Conservation (phyloP, 257 asterid species). For the Jaltomata sinuosa region DNA sequence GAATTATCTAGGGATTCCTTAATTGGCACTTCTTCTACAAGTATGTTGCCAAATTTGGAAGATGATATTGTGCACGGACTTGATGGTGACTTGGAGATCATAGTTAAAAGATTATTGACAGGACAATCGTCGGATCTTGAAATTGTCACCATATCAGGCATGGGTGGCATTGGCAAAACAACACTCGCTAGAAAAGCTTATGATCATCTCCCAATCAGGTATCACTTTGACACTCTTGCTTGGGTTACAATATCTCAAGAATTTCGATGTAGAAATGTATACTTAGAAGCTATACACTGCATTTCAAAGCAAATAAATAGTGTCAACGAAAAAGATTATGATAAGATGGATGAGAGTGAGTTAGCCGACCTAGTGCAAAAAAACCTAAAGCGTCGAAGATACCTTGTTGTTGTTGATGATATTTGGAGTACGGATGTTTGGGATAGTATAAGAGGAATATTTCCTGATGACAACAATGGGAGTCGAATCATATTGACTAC, state of each 20-base stretch:
- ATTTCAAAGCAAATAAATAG: too few species aligned
- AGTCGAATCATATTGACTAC: constrained; percentile 8
- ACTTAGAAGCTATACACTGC: background rate
- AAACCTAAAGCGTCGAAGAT: background rate
- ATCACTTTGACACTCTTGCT: background rate
- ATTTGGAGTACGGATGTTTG: background rate
- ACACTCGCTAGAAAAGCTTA: background rate
- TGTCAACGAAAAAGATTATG: background rate
- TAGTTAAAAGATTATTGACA: background rate
- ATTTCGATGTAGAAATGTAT: background rate
- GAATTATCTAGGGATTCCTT: too few species aligned
- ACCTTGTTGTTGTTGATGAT: constrained; percentile 5
- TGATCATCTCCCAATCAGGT: background rate
- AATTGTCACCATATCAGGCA: background rate
- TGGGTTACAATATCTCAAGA: constrained; percentile 1
- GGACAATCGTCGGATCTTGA: background rate
- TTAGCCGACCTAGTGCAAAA: background rate
- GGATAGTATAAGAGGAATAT: background rate
- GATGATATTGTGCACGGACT: background rate
- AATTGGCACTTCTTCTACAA: background rate
- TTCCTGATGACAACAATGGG: background rate
- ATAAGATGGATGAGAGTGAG: background rate
- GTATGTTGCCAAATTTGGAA: background rate
- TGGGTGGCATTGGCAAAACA: background rate
- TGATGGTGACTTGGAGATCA: background rate